Evolutionary conservation across 768 basidiomycete species (phyloP).

Genomic region (Kwoniella heveanensis): DNA sequence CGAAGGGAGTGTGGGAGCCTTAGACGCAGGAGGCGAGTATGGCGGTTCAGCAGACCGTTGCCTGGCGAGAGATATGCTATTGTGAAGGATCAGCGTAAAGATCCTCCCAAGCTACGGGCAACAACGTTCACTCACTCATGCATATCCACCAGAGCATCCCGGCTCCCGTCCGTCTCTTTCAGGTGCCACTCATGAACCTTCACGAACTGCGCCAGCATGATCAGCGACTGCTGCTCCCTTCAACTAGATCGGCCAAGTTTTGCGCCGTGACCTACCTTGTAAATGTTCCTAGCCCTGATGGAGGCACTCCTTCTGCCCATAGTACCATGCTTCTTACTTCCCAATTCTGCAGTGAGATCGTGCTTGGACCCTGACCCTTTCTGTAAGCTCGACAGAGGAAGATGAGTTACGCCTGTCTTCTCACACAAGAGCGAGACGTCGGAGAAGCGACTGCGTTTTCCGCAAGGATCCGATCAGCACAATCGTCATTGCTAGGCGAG

Average conservation of each 20-base stretch:
- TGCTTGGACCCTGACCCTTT: constrained; percentile 18
- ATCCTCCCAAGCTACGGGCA: too few species aligned
- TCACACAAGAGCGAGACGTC: constrained; percentile 93
- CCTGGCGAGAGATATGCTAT: constrained; percentile 31
- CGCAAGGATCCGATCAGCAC: not conserved
- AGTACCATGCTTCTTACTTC: constrained; percentile 65
- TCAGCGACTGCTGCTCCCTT: too few species aligned
- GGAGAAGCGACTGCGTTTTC: constrained; percentile 69
- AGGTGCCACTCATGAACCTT: constrained; percentile 64
- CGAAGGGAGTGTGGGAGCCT: constrained; percentile 7
- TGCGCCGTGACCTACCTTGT: constrained; percentile 60
- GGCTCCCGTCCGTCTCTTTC: constrained; percentile 11
- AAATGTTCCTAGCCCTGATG: constrained; percentile 83
- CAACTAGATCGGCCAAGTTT: not conserved
- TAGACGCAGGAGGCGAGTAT: constrained; percentile 5
- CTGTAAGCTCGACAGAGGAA: constrained; percentile 43
- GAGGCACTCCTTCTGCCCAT: constrained; percentile 74
- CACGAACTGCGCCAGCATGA: constrained; percentile 61
- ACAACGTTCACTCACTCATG: constrained; percentile 17
- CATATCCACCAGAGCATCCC: constrained; percentile 27
- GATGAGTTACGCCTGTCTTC: constrained; percentile 77
- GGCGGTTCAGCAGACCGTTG: constrained; percentile 15
- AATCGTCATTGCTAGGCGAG: too few species aligned
- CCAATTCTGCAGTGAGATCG: constrained; percentile 71
- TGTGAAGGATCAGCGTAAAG: too few species aligned